Conservation (phyloP, 2,329 filamentous ascomycete species). For the Hansfordia pulvinata region DNA sequence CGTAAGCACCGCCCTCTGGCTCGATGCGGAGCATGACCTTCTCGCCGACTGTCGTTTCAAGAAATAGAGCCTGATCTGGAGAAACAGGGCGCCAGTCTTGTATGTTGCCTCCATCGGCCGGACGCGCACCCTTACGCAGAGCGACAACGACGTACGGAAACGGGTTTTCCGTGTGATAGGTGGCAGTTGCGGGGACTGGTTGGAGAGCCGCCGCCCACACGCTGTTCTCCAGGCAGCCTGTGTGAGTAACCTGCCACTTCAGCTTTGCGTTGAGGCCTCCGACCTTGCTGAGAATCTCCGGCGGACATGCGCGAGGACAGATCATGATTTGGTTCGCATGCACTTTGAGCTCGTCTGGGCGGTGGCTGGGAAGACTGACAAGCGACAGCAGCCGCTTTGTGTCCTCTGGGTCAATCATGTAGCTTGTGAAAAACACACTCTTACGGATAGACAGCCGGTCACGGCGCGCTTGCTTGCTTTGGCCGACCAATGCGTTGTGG, state of each 20-base stretch:
- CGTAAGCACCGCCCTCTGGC: constrained; percentile 50
- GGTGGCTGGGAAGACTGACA: constrained; percentile 49
- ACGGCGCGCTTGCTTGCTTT: constrained; percentile 20
- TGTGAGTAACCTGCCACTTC: constrained; percentile 70
- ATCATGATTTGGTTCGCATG: constrained; percentile 90
- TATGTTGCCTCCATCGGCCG: constrained; percentile 70
- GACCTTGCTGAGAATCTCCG: constrained; percentile 63
- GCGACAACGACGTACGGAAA: constrained; percentile 74
- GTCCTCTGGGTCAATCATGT: constrained; percentile 64
- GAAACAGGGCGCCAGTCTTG: constrained; percentile 70
- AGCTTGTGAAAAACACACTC: constrained; percentile 83
- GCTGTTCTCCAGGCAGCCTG: constrained; percentile 61
- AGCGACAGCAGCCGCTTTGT: constrained; percentile 59
- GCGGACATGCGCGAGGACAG: constrained; percentile 60
- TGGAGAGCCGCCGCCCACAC: constrained; percentile 78
- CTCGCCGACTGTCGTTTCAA: constrained; percentile 77
- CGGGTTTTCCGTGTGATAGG: constrained; percentile 67
- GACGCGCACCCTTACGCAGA: constrained; percentile 59
- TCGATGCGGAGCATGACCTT: constrained; percentile 76
- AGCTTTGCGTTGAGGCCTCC: constrained; percentile 78
- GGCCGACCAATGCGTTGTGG: constrained; percentile 54
- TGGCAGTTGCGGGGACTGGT: constrained; percentile 53
- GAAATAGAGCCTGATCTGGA: constrained; percentile 55
- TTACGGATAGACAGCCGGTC: constrained; percentile 61
- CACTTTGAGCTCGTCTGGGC: constrained; percentile 60